These are phyloP conservation scores for Styphnolobium japonicum DNA, from an alignment of 306 rosid genomes.

Conservation along the genomic window DNA sequence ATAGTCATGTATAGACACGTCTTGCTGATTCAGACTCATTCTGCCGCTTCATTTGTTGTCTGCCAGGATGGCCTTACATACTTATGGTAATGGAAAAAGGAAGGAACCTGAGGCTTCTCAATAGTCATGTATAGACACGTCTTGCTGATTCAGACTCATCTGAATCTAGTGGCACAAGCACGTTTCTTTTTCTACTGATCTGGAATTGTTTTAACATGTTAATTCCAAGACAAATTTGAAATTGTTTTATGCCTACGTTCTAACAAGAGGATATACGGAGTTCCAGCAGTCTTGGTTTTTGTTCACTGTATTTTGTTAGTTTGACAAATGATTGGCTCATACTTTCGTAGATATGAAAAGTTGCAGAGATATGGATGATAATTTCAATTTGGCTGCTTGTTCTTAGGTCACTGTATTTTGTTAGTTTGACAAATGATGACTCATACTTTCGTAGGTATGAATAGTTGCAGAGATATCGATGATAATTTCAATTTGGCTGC, in stretches of 20 bases:
- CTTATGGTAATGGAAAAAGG: background rate
- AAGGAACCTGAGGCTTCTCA: slow-evolving; percentile 21
- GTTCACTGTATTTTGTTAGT: background rate
- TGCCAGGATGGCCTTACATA: background rate
- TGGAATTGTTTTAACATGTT: background rate
- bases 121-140: slow-evolving; percentile 27
- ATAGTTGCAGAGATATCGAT: background rate
- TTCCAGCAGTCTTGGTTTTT: slow-evolving; percentile 12
- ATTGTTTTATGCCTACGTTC: slow-evolving; percentile 24
- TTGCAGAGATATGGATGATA: background rate
- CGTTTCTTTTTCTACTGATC: background rate
- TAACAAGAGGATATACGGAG: slow-evolving; percentile 17
- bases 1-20: slow-evolving; percentile 26
- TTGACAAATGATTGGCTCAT: slow-evolving; percentile 1
- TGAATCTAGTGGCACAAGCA: background rate
- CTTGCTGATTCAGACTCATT: background rate
- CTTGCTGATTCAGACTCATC: background rate
- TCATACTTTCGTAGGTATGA: background rate
- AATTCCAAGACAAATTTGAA: background rate
- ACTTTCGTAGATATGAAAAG: background rate
- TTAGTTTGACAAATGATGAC: slow-evolving; percentile 1
- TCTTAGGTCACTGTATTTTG: background rate
- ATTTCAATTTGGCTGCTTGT: background rate
- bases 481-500: background rate
- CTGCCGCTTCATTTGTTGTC: background rate